phyloP scores from a whole-genome alignment of 129 eudicot species.

The Flaveria ramosissima region DNA sequence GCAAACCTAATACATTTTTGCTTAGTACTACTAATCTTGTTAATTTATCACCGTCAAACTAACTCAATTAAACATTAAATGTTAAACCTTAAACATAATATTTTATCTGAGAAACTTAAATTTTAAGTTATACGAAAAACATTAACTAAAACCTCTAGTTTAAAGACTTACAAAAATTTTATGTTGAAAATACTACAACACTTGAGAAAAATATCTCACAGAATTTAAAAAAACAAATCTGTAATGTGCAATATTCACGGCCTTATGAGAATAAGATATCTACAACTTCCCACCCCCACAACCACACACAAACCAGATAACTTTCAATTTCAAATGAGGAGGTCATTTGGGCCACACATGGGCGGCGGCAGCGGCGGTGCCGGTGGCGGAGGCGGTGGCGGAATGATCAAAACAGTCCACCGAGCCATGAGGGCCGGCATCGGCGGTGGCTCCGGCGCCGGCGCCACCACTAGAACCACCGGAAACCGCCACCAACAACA shows the following conservation, averaged over 20 bases:
- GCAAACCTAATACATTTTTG: too few species aligned
- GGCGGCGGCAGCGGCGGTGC: slow-evolving; percentile 16
- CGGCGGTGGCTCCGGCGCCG: slow-evolving; percentile 24
- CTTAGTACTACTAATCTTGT: too few species aligned
- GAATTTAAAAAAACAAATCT: not conserved
- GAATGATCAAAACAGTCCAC: slow-evolving; percentile 27
- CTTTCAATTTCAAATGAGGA: slow-evolving; percentile 24
- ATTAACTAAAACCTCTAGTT: too few species aligned
- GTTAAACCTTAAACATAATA: too few species aligned
- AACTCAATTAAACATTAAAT: too few species aligned
- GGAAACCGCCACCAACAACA: slow-evolving; percentile 1
- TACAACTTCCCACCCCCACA: not conserved
- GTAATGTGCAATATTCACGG: not conserved
- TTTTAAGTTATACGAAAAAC: too few species aligned
- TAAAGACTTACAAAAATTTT: too few species aligned
- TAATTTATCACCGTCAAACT: too few species aligned
- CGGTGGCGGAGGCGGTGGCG: slow-evolving; percentile 26
- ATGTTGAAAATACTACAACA: too few species aligned
- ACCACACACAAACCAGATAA: not conserved
- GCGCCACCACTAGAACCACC: slow-evolving; percentile 21
- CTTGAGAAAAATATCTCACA: not conserved
- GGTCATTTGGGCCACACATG: slow-evolving; percentile 33
- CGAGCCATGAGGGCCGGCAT: slow-evolving; percentile 26
- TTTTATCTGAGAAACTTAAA: too few species aligned
- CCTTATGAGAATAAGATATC: not conserved